A percentile compares a stretch with the other conserved stretches of the same genome.
Conservation (phyloP, 2,329 filamentous ascomycete species). For the Neonectria ditissima region DNA sequence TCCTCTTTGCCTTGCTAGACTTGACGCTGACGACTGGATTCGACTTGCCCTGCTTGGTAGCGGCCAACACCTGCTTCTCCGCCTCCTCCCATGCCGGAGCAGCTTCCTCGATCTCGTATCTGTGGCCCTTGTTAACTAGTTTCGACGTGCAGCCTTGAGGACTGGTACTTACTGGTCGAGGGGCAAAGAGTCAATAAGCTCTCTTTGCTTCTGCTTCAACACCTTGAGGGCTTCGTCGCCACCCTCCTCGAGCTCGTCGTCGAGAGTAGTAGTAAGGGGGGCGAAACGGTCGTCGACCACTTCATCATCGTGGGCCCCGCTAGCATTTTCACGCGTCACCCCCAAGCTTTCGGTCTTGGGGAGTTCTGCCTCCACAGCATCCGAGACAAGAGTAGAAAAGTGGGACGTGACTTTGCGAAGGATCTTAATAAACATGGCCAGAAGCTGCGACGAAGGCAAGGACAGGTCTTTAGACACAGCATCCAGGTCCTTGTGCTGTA, state of each 20-base stretch:
- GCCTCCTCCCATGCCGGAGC: slow-evolving; percentile 74
- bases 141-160: neutral
- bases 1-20: slow-evolving; percentile 80
- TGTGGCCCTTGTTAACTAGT: slow-evolving; percentile 44
- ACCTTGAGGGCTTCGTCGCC: slow-evolving; percentile 79
- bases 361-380: slow-evolving; percentile 76
- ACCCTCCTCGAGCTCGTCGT: slow-evolving; percentile 87
- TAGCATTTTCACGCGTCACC: slow-evolving; percentile 69
- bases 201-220: slow-evolving; percentile 83
- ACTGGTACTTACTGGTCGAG: slow-evolving; percentile 71
- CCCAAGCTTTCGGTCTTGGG: slow-evolving; percentile 69
- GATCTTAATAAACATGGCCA: slow-evolving; percentile 98
- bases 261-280: slow-evolving; percentile 76
- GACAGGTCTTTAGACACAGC: slow-evolving; percentile 82
- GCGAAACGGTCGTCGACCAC: slow-evolving; percentile 73
- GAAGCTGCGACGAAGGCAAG: slow-evolving; percentile 79
- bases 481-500: slow-evolving; percentile 91
- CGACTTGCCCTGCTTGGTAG: slow-evolving; percentile 65
- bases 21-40: slow-evolving; percentile 83
- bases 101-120: slow-evolving; percentile 74
- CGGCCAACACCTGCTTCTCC: slow-evolving; percentile 78
- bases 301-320: slow-evolving; percentile 77
- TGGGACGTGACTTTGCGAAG: slow-evolving; percentile 86
- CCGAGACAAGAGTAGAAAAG: slow-evolving; percentile 80
- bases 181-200: slow-evolving; percentile 90